These are phyloP conservation scores for Didymella keratinophila DNA, from an alignment of 2,329 filamentous ascomycete species.

Conservation along the genomic window DNA sequence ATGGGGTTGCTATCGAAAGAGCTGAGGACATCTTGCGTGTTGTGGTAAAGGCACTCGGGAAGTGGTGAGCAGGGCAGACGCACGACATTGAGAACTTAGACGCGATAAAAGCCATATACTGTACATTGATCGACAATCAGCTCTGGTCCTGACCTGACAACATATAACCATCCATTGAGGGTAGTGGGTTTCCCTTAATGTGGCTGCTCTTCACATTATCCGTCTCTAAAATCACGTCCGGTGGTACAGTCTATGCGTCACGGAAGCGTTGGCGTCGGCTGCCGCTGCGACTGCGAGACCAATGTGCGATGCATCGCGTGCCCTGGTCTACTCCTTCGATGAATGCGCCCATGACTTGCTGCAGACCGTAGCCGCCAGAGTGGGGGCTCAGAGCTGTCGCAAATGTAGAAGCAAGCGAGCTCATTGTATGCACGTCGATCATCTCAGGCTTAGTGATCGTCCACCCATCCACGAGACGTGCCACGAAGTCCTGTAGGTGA, in stretches of 20 bases:
- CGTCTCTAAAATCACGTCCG: neutral
- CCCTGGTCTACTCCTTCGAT: conserved; percentile 7
- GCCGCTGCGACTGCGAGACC: conserved; percentile 1
- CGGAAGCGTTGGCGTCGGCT: conserved; percentile 6
- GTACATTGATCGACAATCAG: neutral
- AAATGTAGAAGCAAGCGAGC: conserved; percentile 9
- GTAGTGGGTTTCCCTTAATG: neutral
- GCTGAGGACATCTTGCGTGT: conserved; percentile 65
- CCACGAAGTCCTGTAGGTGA: conserved; percentile 15
- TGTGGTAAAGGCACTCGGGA: conserved; percentile 56
- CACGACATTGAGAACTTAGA: neutral
- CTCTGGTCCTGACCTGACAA: neutral
- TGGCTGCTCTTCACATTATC: neutral
- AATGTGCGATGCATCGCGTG: neutral
- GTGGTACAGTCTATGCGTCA: neutral
- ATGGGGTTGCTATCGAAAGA: conserved; percentile 72
- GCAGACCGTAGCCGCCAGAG: neutral
- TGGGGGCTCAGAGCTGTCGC: conserved; percentile 6
- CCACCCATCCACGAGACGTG: conserved; percentile 11
- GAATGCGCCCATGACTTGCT: conserved; percentile 17
- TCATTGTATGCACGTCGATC: neutral
- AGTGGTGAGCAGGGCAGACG: conserved; percentile 5
- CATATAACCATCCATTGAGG: neutral
- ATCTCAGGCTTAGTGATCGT: neutral
- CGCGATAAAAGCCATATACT: too few relatives aligned